A percentile compares a stretch with the other conserved stretches of the same genome.
Conservation (phyloP, 192 early-diverging fungal species). For the Ambispora gerdemannii region DNA sequence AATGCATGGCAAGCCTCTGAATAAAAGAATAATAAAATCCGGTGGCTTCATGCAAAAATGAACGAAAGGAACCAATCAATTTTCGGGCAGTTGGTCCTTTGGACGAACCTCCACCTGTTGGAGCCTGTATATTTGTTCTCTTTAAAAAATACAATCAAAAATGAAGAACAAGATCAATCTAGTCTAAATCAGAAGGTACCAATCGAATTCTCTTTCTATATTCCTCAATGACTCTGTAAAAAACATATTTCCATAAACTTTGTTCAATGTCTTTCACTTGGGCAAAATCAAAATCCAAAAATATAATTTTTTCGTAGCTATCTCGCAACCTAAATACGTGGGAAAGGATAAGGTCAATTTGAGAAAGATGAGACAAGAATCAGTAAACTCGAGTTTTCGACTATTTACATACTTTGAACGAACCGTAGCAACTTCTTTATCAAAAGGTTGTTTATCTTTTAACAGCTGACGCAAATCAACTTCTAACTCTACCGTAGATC, state of each 20-base stretch:
- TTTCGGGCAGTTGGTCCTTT: conserved; percentile 27
- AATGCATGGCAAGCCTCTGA: conserved; percentile 42
- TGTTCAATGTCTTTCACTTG: conserved; percentile 48
- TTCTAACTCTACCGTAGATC: conserved; percentile 30
- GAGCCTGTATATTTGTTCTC: not conserved
- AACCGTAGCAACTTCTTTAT: conserved; percentile 24
- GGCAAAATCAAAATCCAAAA: conserved; percentile 43
- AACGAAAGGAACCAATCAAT: conserved; percentile 42
- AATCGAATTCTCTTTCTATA: conserved; percentile 43
- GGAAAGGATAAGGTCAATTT: not conserved
- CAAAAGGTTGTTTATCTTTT: conserved; percentile 26
- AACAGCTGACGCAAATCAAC: conserved; percentile 16
- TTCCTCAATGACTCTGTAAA: conserved; percentile 51
- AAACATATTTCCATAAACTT: conserved; percentile 49
- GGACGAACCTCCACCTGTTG: not conserved
- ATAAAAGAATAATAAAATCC: conserved; percentile 52
- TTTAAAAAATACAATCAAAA: not conserved
- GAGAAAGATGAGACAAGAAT: not conserved
- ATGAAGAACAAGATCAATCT: conserved; percentile 2
- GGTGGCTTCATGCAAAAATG: conserved; percentile 50
- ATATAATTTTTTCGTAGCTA: conserved; percentile 43
- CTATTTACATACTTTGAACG: conserved; percentile 24
- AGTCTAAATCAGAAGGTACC: conserved; percentile 29
- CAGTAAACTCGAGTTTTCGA: too few species aligned
- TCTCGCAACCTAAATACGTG: conserved; percentile 39